Conservation (phyloP, 331 rosid species). For the Dryas integrifolia region DNA sequence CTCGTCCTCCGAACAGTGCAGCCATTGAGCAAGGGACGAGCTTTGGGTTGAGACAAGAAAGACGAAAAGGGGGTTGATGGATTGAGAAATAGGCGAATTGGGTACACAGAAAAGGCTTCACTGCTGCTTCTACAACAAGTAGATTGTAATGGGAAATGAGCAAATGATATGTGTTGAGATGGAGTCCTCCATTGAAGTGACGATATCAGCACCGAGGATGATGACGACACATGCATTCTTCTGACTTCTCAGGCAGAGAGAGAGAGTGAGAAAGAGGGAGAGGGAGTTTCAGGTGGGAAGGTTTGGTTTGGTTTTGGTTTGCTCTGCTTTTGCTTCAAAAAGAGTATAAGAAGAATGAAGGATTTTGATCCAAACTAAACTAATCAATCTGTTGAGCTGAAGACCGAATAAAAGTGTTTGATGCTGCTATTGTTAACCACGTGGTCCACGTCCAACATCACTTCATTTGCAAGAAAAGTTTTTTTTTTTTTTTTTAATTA, state of each 20-base stretch:
- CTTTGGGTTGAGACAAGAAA: not conserved
- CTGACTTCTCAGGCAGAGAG: not conserved
- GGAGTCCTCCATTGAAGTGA: conserved; percentile 19
- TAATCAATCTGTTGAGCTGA: not conserved
- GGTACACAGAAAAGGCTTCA: conserved; percentile 4
- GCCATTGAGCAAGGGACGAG: not conserved
- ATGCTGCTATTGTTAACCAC: conserved; percentile 12
- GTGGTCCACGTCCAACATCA: conserved; percentile 17
- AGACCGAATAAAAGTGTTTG: not conserved
- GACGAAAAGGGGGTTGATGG: conserved; percentile 4
- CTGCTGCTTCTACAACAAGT: not conserved
- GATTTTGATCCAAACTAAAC: not conserved
- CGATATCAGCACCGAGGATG: conserved; percentile 9
- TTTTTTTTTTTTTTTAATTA: not conserved
- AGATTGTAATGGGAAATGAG: not conserved
- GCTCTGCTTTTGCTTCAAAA: not conserved
- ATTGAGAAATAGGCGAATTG: not conserved
- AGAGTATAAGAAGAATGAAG: not conserved
- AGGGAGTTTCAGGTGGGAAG: not conserved
- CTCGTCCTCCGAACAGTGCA: not conserved
- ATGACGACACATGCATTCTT: conserved; percentile 20
- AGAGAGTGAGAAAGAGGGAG: not conserved
- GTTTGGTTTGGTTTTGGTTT: not conserved
- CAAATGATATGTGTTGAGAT: not conserved
- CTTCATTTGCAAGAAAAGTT: not conserved